Evolutionary conservation across 2,329 filamentous ascomycete species (phyloP).

Genomic region (Fusarium lyarnte): DNA sequence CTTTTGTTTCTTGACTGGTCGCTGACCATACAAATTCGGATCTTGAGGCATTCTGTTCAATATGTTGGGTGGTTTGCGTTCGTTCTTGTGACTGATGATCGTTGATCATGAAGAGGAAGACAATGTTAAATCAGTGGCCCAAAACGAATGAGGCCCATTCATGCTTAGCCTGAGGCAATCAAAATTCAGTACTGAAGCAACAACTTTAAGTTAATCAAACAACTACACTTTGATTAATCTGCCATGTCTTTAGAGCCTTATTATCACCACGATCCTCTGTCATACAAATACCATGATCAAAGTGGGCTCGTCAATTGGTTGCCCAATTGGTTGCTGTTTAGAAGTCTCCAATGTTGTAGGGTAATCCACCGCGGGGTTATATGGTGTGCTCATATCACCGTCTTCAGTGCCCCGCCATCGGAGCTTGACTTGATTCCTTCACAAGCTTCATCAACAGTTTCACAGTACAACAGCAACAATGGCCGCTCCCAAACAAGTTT

Average conservation of each 20-base stretch:
- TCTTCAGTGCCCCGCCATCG: constrained; percentile 49
- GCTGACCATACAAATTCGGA: constrained; percentile 79
- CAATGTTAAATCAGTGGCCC: not conserved
- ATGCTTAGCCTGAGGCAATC: constrained; percentile 41
- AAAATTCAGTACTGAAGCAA: not conserved
- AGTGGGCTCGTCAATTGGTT: constrained; percentile 20
- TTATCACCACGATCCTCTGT: not conserved
- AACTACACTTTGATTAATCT: not conserved
- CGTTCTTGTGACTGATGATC: not conserved
- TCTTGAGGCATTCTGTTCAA: constrained; percentile 66
- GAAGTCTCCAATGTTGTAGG: constrained; percentile 30
- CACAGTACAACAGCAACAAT: constrained; percentile 46
- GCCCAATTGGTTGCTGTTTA: constrained; percentile 24
- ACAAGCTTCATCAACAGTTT: constrained; percentile 32
- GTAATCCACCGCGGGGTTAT: constrained; percentile 43
- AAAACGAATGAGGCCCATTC: not conserved
- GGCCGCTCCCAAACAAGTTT: constrained; percentile 58
- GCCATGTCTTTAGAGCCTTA: not conserved
- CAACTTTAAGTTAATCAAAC: not conserved
- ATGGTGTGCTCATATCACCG: constrained; percentile 33
- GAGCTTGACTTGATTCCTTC: constrained; percentile 44
- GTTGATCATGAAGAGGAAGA: not conserved
- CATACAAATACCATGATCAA: not conserved
- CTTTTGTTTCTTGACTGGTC: constrained; percentile 73
- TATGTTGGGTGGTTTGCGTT: not conserved